These are phyloP conservation scores for Penicillium sp. DNA, from an alignment of 2,329 filamentous ascomycete species.

Conservation along the genomic window DNA sequence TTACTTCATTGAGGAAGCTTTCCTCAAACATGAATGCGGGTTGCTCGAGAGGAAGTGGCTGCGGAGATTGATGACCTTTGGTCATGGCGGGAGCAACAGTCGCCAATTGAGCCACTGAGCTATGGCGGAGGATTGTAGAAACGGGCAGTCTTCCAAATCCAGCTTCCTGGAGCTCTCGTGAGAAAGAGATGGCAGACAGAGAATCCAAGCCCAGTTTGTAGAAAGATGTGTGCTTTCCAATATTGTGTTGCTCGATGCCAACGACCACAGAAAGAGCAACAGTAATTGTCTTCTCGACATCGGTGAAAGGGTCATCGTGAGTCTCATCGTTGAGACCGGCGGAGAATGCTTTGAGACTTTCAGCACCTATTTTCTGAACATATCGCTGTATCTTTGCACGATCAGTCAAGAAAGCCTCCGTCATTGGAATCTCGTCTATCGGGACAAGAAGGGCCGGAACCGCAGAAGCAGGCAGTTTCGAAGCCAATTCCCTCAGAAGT, in stretches of 20 bases:
- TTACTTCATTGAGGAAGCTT: constrained; percentile 40
- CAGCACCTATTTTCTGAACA: constrained; percentile 56
- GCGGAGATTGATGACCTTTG: constrained; percentile 9
- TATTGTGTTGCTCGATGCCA: constrained; percentile 49
- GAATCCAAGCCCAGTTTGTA: constrained; percentile 83
- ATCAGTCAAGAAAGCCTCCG: constrained; percentile 76
- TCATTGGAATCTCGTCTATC: constrained; percentile 72
- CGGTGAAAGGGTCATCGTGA: constrained; percentile 55
- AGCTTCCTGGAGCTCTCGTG: constrained; percentile 60
- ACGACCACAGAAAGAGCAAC: constrained; percentile 60
- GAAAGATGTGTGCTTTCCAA: constrained; percentile 73
- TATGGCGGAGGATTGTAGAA: constrained; percentile 71
- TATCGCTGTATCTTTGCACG: constrained; percentile 57
- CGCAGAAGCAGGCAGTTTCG: constrained; percentile 75
- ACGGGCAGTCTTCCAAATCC: constrained; percentile 64
- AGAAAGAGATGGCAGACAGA: constrained; percentile 76
- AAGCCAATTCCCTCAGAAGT: constrained; percentile 62
- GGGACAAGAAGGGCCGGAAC: constrained; percentile 76
- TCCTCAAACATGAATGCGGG: constrained; percentile 29
- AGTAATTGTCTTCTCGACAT: constrained; percentile 63
- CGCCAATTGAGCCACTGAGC: constrained; percentile 69
- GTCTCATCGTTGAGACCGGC: constrained; percentile 36
- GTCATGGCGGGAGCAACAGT: constrained; percentile 27
- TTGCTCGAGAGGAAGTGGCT: not conserved
- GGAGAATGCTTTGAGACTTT: constrained; percentile 53